Evolutionary conservation across 768 basidiomycete species (phyloP).

Genomic region (Leccinum variicolor): DNA sequence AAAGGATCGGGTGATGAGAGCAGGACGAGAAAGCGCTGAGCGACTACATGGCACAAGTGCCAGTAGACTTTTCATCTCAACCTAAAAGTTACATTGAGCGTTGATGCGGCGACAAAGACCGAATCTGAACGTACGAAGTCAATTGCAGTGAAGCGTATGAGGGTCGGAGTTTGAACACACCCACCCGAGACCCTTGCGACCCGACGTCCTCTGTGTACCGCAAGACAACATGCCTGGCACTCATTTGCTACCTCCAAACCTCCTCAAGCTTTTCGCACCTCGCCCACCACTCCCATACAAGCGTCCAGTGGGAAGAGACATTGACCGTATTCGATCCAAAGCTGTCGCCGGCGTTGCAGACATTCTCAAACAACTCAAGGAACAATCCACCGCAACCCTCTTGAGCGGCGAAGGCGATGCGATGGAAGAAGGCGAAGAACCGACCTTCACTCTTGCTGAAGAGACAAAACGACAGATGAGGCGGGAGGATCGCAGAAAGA

Average conservation of each 20-base stretch:
- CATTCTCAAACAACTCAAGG: slow-evolving; percentile 70
- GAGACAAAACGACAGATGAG: slow-evolving; percentile 77
- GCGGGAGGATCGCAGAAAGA: slow-evolving; percentile 76
- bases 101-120: slow-evolving; percentile 10
- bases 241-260: slow-evolving; percentile 90
- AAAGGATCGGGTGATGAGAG: slow-evolving; percentile 6
- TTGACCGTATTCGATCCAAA: slow-evolving; percentile 68
- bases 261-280: slow-evolving; percentile 95
- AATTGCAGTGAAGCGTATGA: slow-evolving; percentile 7
- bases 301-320: slow-evolving; percentile 82
- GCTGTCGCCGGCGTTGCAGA: slow-evolving; percentile 72
- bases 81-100: neutral
- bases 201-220: slow-evolving; percentile 7
- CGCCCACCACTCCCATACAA: slow-evolving; percentile 86
- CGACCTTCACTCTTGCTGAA: slow-evolving; percentile 76
- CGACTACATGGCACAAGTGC: slow-evolving; percentile 13
- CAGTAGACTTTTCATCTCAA: slow-evolving; percentile 14
- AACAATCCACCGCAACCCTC: slow-evolving; percentile 69
- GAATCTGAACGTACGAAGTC: slow-evolving; percentile 5
- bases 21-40: slow-evolving; percentile 7
- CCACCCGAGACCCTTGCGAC: slow-evolving; percentile 3
- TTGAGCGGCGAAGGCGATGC: slow-evolving; percentile 57
- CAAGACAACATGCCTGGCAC: slow-evolving; percentile 55
- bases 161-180: slow-evolving; percentile 32
- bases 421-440: slow-evolving; percentile 86